Base-by-base conservation (phyloP, 2,329 filamentous ascomycete species). In the Diaporthe sp. region DNA sequence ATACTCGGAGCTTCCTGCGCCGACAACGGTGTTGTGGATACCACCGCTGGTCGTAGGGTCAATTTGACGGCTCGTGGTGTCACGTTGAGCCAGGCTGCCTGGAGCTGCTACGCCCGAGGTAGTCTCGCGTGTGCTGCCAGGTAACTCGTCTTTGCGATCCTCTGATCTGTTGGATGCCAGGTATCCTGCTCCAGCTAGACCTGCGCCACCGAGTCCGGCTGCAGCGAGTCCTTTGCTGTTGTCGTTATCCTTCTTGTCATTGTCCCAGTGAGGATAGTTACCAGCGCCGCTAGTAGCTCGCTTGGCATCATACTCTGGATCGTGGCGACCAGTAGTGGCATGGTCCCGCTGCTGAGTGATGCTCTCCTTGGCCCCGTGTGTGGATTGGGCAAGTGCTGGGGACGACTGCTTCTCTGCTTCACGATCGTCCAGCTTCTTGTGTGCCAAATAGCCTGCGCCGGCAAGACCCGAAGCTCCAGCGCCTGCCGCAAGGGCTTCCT, bases 1-100 rank as follows among this genome's bases (percentile, higher is more conserved):
- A 3, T 74, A 52, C 8, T 74, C 74, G 6, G 61, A 17, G 3
- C 74, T 75, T 0, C 74, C 74, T 13, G 74, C 71, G 17, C 74
- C 74, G 8, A 71, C 42, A 2, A 75, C 71, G 2, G 74, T 75
- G 45, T 75, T 75, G 66, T 71, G 71, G n/a, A 75, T 57, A 15
- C 74, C 74, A 1, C 74, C 74, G 22, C 55, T 19, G 30, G 58
- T 52, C 1, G 54, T 25, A 7, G 45, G 52, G 4, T 45, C 25
- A 4, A 47, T 28, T 28, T 52, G 55, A 1, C 45, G 45, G 8
- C 28, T 38, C 2, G 64, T 67, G 9, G 64, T 67, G 9, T 52
- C 64, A 12, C 45, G 45, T 38, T 67, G 45, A 13, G 64, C 45
- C 6, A 52, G 33, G 9, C 30, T 52, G 22, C 19, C 30, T 25